These are phyloP conservation scores for Protea cynaroides DNA, from an alignment of 164 flowering plant species.

Conservation along the genomic window DNA sequence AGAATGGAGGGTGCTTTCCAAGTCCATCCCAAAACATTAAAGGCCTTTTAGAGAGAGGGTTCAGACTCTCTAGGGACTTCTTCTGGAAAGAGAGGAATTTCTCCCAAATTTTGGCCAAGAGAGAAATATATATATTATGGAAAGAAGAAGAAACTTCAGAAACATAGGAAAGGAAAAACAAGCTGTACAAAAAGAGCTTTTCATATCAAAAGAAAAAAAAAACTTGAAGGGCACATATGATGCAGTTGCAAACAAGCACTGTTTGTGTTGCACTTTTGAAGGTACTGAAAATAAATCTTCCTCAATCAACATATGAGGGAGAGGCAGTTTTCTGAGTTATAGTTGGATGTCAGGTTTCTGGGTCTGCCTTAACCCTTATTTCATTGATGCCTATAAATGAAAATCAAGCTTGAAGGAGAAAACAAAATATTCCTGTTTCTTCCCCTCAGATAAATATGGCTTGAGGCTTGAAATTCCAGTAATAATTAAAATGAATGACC, in stretches of 20 bases:
- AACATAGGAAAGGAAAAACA: neutral
- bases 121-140: neutral
- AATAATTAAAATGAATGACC: too few relatives aligned
- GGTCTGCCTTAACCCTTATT: neutral
- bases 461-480: too few relatives aligned
- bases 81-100: neutral
- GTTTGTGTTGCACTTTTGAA: neutral
- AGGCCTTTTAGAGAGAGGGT: too few relatives aligned
- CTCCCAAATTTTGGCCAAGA: neutral
- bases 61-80: neutral
- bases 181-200: conserved; percentile 8
- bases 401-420: neutral
- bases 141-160: neutral
- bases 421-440: too few relatives aligned
- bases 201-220: conserved; percentile 1
- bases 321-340: neutral
- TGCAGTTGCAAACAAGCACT: neutral
- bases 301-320: neutral
- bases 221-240: neutral
- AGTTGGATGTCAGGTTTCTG: neutral
- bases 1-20: neutral
- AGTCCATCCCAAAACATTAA: neutral
- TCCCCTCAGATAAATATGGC: too few relatives aligned
- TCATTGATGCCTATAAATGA: neutral
- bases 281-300: neutral